Percentiles rank a stretch among this genome's conserved stretches.
These are phyloP conservation scores for Exsudoporus frostii DNA, from an alignment of 768 basidiomycete genomes.

Conservation along the genomic window DNA sequence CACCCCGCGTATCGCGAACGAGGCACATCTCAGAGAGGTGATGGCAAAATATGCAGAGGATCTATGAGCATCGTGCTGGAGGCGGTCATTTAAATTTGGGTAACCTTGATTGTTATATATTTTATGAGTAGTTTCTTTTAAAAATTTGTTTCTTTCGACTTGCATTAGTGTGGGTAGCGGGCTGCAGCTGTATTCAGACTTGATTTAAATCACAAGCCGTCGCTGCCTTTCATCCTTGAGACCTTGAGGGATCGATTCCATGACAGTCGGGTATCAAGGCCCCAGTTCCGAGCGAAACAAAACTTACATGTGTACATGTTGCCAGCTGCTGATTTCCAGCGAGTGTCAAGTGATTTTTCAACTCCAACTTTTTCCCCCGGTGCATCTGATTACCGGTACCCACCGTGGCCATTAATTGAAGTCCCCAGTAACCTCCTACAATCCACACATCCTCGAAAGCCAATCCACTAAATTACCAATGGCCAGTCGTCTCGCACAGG, in stretches of 20 bases:
- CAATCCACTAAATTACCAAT: slow-evolving; percentile 28
- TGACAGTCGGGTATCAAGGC: not conserved
- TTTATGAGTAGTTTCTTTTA: not conserved
- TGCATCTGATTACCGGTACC: too few species aligned
- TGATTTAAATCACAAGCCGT: not conserved
- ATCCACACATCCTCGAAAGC: not conserved
- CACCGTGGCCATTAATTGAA: not conserved
- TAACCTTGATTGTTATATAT: not conserved
- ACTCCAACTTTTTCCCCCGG: not conserved
- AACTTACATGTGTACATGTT: not conserved
- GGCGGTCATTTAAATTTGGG: not conserved
- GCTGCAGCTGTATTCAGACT: not conserved
- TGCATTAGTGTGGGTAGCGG: not conserved
- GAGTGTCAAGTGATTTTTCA: not conserved
- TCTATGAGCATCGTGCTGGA: slow-evolving; percentile 2
- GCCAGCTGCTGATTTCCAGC: not conserved
- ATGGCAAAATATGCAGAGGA: slow-evolving; percentile 26
- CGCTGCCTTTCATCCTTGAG: too few species aligned
- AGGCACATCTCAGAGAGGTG: slow-evolving; percentile 21
- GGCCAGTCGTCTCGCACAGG: slow-evolving; percentile 61
- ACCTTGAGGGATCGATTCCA: not conserved
- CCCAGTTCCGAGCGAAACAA: not conserved
- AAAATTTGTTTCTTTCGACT: not conserved
- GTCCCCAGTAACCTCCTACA: not conserved
- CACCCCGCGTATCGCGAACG: slow-evolving; percentile 40